Base-by-base conservation (phyloP, 2,329 filamentous ascomycete genomes). In the Helicocarpus griseus region DNA sequence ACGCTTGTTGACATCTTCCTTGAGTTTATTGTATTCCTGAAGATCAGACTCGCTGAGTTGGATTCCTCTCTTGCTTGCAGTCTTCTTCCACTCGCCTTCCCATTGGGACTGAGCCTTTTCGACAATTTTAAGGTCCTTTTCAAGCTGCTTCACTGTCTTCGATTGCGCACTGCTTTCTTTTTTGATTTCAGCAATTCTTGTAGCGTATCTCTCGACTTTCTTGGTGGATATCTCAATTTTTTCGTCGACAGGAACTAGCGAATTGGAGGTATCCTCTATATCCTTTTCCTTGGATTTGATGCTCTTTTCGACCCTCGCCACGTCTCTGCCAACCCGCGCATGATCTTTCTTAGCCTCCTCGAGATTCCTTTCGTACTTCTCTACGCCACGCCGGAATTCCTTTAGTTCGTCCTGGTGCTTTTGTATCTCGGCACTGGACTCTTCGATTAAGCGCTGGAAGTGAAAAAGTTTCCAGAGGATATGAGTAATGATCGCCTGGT, bases 391-490 rank as follows among this genome's bases (percentile, higher is more conserved):
- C 49, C 87, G 84, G 65, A 89, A 87, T 67, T 97, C 91, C 66
- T 95, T 95, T 19, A 98, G 76, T 60, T 97, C 90, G 63, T 95
- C 89, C 62, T 97, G 90, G 61, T 96, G 89, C 60, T 87, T 89
- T 61, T 91, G 85, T 53, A 98, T 98, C 61, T 93, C 85, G 41
- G 82, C 83, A 59, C 86, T 90, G 22, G 93, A 95, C 60, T 91
- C 86, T 60, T 96, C 88, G 75, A 98, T 96, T 28, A 89, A 81
- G 53, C 85, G 86, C 68, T 98, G 91, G 66, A 95, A 94, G 64
- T 95, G 89, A 67, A 89, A 97, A 1, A 98, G 77, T 70, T 96
- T 97, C 91, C 91, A 98, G 13, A 98, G 74, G 31, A 94, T 90
- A 58, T 97, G 91, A 1, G 86, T 90, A 51, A 97, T 87, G 52